Evolutionary conservation across 2,329 filamentous ascomycete species (phyloP).

Genomic region (Hymenoscyphus fraxineus): DNA sequence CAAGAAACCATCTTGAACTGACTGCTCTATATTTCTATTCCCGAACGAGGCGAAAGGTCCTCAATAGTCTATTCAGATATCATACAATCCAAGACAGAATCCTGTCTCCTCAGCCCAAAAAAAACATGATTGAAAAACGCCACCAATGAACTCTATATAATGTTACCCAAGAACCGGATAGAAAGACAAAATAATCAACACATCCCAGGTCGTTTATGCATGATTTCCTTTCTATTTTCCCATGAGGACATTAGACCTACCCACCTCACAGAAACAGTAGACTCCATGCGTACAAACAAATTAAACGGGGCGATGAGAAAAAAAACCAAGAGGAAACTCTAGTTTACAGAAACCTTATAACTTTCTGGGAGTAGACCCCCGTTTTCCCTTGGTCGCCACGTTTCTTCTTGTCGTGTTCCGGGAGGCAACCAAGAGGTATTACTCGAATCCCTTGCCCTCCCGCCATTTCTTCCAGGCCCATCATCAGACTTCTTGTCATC

Average conservation of each 20-base stretch:
- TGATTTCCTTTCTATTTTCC: not conserved
- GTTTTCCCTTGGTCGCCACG: conserved; percentile 54
- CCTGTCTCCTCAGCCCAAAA: not conserved
- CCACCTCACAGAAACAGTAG: not conserved
- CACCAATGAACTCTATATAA: conserved; percentile 8
- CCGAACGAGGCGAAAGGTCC: not conserved
- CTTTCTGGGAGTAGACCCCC: not conserved
- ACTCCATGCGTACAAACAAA: not conserved
- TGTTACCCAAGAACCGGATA: not conserved
- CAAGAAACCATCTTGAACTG: too few relatives aligned
- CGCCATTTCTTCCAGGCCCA: conserved; percentile 51
- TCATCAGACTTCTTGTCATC: conserved; percentile 40
- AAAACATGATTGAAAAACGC: not conserved
- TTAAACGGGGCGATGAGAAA: not conserved
- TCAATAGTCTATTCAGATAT: conserved; percentile 1
- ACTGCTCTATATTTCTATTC: not conserved
- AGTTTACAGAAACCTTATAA: conserved; percentile 14
- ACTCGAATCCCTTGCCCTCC: conserved; percentile 42
- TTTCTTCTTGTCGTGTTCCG: conserved; percentile 82
- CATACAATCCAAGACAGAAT: conserved; percentile 8
- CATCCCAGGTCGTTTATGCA: not conserved
- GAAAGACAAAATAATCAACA: not conserved
- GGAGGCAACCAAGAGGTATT: conserved; percentile 65
- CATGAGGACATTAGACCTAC: not conserved
- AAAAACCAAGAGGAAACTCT: not conserved